Base-by-base conservation (phyloP, 495 filamentous ascomycete genomes). In the Penicillium psychrofluorescens region DNA sequence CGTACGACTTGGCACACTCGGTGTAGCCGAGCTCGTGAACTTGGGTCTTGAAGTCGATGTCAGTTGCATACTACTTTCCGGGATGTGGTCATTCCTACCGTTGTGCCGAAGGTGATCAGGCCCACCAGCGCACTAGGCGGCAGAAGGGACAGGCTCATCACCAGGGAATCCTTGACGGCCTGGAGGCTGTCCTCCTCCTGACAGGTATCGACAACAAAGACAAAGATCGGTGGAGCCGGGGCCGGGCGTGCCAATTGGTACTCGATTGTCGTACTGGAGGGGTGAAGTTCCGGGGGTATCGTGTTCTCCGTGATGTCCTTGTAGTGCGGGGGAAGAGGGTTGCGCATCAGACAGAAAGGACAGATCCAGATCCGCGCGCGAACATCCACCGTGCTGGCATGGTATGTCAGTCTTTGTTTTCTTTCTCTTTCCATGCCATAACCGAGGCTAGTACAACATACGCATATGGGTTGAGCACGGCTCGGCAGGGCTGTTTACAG, bases 1-100 rank as follows among this genome's bases (percentile, higher is more conserved):
- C 94, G 57, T 96, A 99, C n/a, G 94, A 95, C 68, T 99, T 99
- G 47, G 92, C 87, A 58, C 94, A 97, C 62, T 96, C 92, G 30
- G 85, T 90, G 62, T 99, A 99, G 44, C 94, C 94, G 56, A 99
- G 84, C 70, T 99, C 94, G 58, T 99, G 94, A 16, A 99, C 87
- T 80, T 97, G 90, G 33, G 90, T 76, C 87, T 92, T 51, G 32
- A 50, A 35, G 11, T 35, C 28, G 10, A 11, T 12, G 31, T 56
- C 41, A 48, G 42, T 51, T 78, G 40, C 41, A 49, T 35, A 37
- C 27, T 42, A 35, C 29, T 15, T 15, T 15, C 38, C 9, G 34
- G 13, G 36, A 9, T 12, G 2, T 13, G n/a, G 15, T 33, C 34
- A 6, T 44, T n/a, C 70, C 46, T 76, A 88, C 90, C 91, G 96